Evolutionary conservation across 345 rosid species (phyloP).

Genomic region (Sonneratia caseolaris): DNA sequence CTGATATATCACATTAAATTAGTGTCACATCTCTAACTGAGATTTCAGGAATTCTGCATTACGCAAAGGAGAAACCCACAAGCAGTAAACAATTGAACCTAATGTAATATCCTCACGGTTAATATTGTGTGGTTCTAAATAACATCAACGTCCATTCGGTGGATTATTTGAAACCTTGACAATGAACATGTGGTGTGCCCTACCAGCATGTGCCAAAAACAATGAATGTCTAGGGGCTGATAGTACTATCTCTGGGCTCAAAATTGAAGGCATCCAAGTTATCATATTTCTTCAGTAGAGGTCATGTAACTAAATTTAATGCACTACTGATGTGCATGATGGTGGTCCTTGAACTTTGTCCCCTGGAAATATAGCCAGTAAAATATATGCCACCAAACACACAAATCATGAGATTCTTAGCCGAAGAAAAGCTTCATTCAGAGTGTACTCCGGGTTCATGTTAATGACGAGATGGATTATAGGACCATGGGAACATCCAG

Average conservation of each 20-base stretch:
- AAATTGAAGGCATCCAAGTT: neutral
- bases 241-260: neutral
- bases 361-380: neutral
- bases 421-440: neutral
- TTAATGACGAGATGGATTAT: neutral
- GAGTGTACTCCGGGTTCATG: neutral
- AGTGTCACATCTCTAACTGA: too few relatives aligned
- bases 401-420: neutral
- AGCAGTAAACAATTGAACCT: neutral
- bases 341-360: neutral
- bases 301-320: neutral
- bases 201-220: neutral
- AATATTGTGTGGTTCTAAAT: neutral
- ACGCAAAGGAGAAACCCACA: neutral
- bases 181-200: neutral
- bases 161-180: neutral
- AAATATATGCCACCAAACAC: neutral
- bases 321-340: neutral
- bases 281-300: neutral
- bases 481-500: slow-evolving; percentile 5
- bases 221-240: neutral
- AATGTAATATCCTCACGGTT: neutral
- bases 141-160: neutral
- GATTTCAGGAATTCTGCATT: neutral
- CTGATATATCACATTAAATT: too few relatives aligned